phyloP scores from a whole-genome alignment of 78 protist species.

The Dictyostelium capitatum region DNA sequence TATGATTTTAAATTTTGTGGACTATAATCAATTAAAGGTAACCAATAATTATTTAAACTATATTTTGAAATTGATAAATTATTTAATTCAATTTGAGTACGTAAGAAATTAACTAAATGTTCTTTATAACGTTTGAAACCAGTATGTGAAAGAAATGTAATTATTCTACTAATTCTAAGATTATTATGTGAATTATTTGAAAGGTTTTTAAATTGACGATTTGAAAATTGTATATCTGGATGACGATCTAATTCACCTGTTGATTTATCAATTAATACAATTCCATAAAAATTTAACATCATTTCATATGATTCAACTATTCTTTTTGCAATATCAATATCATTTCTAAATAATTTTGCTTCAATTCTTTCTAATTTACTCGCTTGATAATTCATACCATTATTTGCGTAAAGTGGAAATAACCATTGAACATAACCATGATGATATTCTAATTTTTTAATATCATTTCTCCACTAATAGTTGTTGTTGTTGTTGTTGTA shows the following conservation, averaged over 20 bases:
- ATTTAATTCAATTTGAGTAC: background rate
- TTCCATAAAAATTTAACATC: constrained; percentile 35
- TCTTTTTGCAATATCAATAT: constrained; percentile 11
- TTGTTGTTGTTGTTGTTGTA: too few relatives aligned
- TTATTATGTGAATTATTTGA: constrained; percentile 4
- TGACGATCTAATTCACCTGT: background rate
- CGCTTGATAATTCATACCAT: constrained; percentile 23
- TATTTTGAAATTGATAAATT: constrained; percentile 3
- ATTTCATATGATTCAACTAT: background rate
- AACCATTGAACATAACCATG: constrained; percentile 42
- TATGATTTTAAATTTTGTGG: background rate
- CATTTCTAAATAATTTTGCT: constrained; percentile 18
- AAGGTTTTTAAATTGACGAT: background rate
- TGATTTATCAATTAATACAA: background rate
- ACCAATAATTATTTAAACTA: background rate
- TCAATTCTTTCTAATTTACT: background rate
- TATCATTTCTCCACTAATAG: constrained; percentile 1
- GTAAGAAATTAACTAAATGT: background rate
- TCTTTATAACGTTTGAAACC: constrained; percentile 24
- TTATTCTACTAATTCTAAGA: constrained; percentile 26
- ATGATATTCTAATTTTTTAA: background rate
- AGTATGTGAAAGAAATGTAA: background rate
- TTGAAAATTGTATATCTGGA: background rate
- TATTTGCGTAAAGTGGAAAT: constrained; percentile 6
- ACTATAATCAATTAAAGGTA: constrained; percentile 1